These are phyloP conservation scores for Casuarina cunninghamiana DNA, from an alignment of 306 rosid species.

Conservation along the genomic window DNA sequence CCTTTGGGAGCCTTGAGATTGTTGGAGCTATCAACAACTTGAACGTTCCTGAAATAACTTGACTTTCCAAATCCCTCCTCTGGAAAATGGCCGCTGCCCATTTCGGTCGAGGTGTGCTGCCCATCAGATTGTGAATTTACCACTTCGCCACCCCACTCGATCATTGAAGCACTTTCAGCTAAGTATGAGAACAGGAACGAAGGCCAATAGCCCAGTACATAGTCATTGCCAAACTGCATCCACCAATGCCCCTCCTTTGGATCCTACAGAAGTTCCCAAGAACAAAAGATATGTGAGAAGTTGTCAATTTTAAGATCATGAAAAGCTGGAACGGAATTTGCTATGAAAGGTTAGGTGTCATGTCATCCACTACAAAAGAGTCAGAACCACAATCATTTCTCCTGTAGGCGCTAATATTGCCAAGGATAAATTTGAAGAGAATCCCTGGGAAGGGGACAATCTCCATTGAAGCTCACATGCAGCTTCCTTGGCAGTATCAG, in stretches of 20 bases:
- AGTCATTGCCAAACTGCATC: constrained; percentile 94
- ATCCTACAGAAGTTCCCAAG: constrained; percentile 48
- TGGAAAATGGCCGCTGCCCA: constrained; percentile 96
- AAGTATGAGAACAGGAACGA: constrained; percentile 88
- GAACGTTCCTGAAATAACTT: constrained; percentile 90
- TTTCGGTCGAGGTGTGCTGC: constrained; percentile 87
- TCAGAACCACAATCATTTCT: constrained; percentile 32
- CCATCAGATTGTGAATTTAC: constrained; percentile 84
- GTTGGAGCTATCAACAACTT: constrained; percentile 88
- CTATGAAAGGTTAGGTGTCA: too few relatives aligned
- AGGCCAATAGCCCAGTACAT: constrained; percentile 95
- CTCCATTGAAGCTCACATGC: constrained; percentile 8
- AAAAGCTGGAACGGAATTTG: not conserved
- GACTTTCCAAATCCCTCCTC: constrained; percentile 93
- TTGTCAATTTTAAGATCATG: constrained; percentile 11
- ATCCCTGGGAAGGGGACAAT: constrained; percentile 11
- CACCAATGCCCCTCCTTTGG: constrained; percentile 99
- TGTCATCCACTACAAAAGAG: not conserved
- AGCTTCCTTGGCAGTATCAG: constrained; percentile 5
- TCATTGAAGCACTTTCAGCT: constrained; percentile 95
- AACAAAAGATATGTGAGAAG: not conserved
- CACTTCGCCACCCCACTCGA: constrained; percentile 99
- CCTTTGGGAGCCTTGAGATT: constrained; percentile 89
- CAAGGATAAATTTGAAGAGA: not conserved
- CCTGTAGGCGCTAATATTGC: constrained; percentile 2